phyloP scores from a whole-genome alignment of 2,329 filamentous ascomycete genomes.

The Capronia coronata region DNA sequence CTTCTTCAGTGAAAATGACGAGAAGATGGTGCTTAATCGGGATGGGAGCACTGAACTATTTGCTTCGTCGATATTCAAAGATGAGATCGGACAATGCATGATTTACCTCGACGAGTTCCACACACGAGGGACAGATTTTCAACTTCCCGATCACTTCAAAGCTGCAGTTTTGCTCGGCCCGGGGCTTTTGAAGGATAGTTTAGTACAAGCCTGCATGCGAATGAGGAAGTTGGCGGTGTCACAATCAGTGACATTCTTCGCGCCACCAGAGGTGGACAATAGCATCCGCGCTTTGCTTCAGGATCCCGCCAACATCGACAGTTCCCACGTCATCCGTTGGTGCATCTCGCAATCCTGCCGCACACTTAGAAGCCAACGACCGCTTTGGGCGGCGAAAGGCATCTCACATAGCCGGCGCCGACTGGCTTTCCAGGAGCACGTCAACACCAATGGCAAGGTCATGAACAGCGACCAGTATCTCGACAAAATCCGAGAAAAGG shows the following conservation, averaged over 20 bases:
- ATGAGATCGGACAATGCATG: slow-evolving; percentile 53
- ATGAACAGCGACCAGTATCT: slow-evolving; percentile 7
- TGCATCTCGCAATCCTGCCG: slow-evolving; percentile 52
- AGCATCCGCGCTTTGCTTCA: slow-evolving; percentile 42
- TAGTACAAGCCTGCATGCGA: slow-evolving; percentile 55
- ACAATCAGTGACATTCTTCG: slow-evolving; percentile 58
- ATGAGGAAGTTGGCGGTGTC: slow-evolving; percentile 62
- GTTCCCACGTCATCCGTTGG: slow-evolving; percentile 54
- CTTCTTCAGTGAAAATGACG: slow-evolving; percentile 45
- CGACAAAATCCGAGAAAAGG: slow-evolving; percentile 48
- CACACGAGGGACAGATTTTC: slow-evolving; percentile 63
- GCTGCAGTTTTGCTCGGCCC: slow-evolving; percentile 64
- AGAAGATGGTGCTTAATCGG: slow-evolving; percentile 32
- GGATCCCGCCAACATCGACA: slow-evolving; percentile 33
- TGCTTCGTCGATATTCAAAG: slow-evolving; percentile 52
- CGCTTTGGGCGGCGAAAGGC: slow-evolving; percentile 58
- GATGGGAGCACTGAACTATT: slow-evolving; percentile 35
- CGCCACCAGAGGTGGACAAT: slow-evolving; percentile 52
- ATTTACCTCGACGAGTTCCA: slow-evolving; percentile 66
- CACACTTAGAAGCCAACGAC: slow-evolving; percentile 46
- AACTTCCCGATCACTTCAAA: slow-evolving; percentile 51
- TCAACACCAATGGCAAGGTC: not conserved
- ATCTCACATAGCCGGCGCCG: slow-evolving; percentile 42
- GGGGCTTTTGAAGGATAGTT: slow-evolving; percentile 57
- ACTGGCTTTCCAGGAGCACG: not conserved